Conservation (phyloP, 331 rosid genomes). For the Stylosanthes scabra region DNA sequence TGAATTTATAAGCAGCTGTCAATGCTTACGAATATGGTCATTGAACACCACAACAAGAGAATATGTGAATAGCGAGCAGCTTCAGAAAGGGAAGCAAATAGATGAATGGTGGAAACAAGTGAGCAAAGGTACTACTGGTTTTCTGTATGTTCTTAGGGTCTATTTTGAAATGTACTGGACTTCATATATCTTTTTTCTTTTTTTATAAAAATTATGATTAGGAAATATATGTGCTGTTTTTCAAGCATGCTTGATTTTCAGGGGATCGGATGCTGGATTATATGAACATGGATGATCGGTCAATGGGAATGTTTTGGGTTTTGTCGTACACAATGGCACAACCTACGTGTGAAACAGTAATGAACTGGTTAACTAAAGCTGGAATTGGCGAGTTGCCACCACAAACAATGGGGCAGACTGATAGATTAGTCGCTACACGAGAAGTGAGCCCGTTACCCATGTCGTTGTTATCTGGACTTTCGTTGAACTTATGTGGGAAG, state of each 20-base stretch:
- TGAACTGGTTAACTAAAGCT: constrained; percentile 81
- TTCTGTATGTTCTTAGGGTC: constrained; percentile 29
- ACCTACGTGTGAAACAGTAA: constrained; percentile 95
- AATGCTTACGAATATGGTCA: constrained; percentile 98
- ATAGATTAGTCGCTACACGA: constrained; percentile 75
- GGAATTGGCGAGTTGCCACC: constrained; percentile 68
- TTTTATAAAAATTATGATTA: background rate
- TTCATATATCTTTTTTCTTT: background rate
- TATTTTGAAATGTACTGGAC: background rate
- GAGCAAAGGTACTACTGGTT: constrained; percentile 71
- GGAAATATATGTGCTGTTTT: background rate
- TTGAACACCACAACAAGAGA: constrained; percentile 92
- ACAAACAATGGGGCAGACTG: constrained; percentile 74
- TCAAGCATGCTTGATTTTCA: constrained; percentile 37
- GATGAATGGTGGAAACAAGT: constrained; percentile 99
- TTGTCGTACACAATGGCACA: constrained; percentile 99
- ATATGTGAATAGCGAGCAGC: constrained; percentile 92
- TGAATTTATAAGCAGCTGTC: constrained; percentile 97
- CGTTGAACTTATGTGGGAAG: constrained; percentile 91
- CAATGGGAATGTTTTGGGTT: constrained; percentile 99
- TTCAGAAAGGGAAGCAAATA: constrained; percentile 98
- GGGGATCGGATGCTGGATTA: constrained; percentile 97
- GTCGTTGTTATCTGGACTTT: constrained; percentile 93
- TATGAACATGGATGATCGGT: constrained; percentile 98
- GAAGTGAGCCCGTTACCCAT: constrained; percentile 97